Base-by-base conservation (phyloP, 164 flowering plant genomes). In the Vitis cinerea region DNA sequence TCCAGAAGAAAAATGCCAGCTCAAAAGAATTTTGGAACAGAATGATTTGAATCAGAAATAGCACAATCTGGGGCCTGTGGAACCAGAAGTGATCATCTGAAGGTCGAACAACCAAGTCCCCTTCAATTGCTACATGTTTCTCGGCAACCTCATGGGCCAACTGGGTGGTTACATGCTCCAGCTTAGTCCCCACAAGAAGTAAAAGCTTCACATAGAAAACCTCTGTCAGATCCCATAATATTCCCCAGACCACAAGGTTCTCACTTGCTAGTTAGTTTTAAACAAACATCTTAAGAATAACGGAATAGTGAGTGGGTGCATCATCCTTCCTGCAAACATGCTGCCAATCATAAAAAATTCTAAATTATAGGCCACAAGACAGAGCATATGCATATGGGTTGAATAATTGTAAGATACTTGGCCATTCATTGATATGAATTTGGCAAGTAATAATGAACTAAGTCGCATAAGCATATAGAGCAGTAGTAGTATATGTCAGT, bases 41-140 rank as follows among this genome's bases (percentile, higher is more conserved):
- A 78, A 95, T 89, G 75, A 95, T 85, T 80, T 95, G 99, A 64
- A 93, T 95, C 81, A 95, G 78, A 82, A 78, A 80, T 68, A 90
- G 92, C 59, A 93, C 84, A 37, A 93, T 65, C 2, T 58, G 72
- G 23, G 98, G 99, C 2, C 77, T 72, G 9, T 59, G 19, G 75
- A 95, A 95, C 99, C 99, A 95, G 74, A 95, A 95, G 75, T 88
- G 93, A 1, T 87, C 77, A 73, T 95, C 98, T 27, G 98, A 93
- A 66, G 90, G 97, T 75, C 75, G 77, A 63, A 93, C 93, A 1
- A 86, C 81, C 68, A 78, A 61, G 11, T 83, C 89, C 3, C 93
- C 93, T 75, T 86, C 90, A 44, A 83, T 76, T 16, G 86, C 91
- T 54, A 68, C 61, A 52, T 82, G 89, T 70, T 77, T 87, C 80